Evolutionary conservation across 2,329 filamentous ascomycete genomes (phyloP), one percentile per base, ranked within the genome.

Genomic region (Hypoxylon sp.): DNA sequence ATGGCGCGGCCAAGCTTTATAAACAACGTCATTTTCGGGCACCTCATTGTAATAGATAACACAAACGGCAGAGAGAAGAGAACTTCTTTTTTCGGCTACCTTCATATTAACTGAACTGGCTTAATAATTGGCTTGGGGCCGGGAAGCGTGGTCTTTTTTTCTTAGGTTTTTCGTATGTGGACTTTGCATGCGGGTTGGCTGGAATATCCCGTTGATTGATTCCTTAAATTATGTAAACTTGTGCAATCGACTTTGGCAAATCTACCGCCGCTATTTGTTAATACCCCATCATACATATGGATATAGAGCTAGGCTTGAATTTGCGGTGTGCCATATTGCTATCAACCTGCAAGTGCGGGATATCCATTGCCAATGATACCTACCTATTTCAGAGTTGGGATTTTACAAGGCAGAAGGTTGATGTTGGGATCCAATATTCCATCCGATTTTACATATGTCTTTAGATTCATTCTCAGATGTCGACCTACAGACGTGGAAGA

Each of bases 41-140:
- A 58, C 52, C 23, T 32, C 55, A 62, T 73, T 76, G 73, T 76
- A 76, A 62, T 73, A 76, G 72, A 75, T 73, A 73, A 48, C 62
- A 53, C 55, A 63, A 63, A 34, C 59, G 51, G 64, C 68, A 69
- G 67, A 69, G 46, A 52, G 41, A 56, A 53, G 57, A 65, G 49
- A 60, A 11, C n/a, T 36, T 23, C 53, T 58, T 38, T 64, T 62
- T 55, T 48, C 45, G 52, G 57, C 34, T 50, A 21, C 34, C 34
- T 48, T 30, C 41, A 46, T 19, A 30, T 28, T 48, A 34, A 17
- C 34, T 49, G 21, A 36, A 48, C 46, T 60, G 32, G 48, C 19
- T 34, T 60, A 43, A 43, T 3, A 30, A 25, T 36, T 43, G 38
- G 38, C 38, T 56, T 43, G 58, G 21, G 43, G 30, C 13, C 6